Evolutionary conservation across 2,329 filamentous ascomycete genomes (phyloP).

Genomic region (Zalaria sp.): DNA sequence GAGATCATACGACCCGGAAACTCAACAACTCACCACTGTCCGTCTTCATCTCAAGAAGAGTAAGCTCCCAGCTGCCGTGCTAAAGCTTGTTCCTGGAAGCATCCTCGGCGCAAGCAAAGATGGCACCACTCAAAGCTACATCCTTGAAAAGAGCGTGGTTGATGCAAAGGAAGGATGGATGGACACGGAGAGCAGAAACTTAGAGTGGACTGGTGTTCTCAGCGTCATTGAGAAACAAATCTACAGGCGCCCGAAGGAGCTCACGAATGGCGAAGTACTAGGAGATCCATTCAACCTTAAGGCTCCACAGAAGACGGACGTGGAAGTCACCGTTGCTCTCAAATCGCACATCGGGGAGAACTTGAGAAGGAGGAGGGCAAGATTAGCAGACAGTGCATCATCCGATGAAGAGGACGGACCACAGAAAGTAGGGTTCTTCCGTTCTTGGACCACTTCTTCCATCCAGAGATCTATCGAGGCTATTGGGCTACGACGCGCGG

Average conservation of each 20-base stretch:
- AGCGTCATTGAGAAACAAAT: slow-evolving; percentile 64
- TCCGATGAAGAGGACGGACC: slow-evolving; percentile 30
- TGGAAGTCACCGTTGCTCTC: slow-evolving; percentile 61
- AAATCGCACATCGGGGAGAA: slow-evolving; percentile 58
- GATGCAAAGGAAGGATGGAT: slow-evolving; percentile 73
- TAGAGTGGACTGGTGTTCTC: slow-evolving; percentile 70
- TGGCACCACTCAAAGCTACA: slow-evolving; percentile 57
- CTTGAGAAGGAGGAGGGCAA: slow-evolving; percentile 39
- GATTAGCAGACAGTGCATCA: slow-evolving; percentile 22
- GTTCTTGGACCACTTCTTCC: slow-evolving; percentile 52
- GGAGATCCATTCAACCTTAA: slow-evolving; percentile 3
- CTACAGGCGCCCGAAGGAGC: slow-evolving; percentile 38
- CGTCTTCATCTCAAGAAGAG: slow-evolving; percentile 73
- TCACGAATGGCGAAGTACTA: neutral
- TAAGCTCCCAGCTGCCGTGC: slow-evolving; percentile 58
- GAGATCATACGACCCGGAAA: slow-evolving; percentile 56
- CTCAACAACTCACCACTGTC: slow-evolving; percentile 62
- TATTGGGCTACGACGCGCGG: slow-evolving; percentile 62
- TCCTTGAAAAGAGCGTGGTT: slow-evolving; percentile 66
- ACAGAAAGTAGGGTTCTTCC: slow-evolving; percentile 41
- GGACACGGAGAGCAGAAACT: slow-evolving; percentile 65
- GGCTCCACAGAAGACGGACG: slow-evolving; percentile 40
- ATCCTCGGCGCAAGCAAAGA: slow-evolving; percentile 45
- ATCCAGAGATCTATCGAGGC: slow-evolving; percentile 68
- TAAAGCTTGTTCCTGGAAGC: slow-evolving; percentile 60